Percentiles rank a stretch among this genome's conserved stretches.
phyloP scores from a whole-genome alignment of 2,329 filamentous ascomycete species.

The Xylaria sp. region DNA sequence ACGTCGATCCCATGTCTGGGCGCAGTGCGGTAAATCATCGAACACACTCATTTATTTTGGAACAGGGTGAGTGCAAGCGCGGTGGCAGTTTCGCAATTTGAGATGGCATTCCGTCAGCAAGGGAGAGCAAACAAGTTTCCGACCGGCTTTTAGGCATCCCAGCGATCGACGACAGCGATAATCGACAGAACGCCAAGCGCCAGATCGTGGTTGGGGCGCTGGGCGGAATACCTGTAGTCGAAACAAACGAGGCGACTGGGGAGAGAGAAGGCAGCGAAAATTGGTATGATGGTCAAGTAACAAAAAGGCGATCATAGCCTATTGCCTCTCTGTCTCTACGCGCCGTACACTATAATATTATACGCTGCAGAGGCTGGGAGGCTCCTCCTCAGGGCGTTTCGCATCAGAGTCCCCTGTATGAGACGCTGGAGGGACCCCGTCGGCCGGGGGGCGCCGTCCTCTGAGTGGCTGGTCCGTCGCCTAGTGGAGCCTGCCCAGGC shows the following conservation, averaged over 20 bases:
- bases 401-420: slow-evolving; percentile 53
- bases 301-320: not conserved
- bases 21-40: slow-evolving; percentile 15
- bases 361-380: not conserved
- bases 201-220: slow-evolving; percentile 10
- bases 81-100: slow-evolving; percentile 30
- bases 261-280: not conserved
- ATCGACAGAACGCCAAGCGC: slow-evolving; percentile 38
- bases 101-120: slow-evolving; percentile 24
- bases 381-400: slow-evolving; percentile 43
- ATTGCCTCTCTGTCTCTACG: slow-evolving; percentile 15
- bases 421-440: slow-evolving; percentile 52
- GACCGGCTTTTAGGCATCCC: slow-evolving; percentile 30
- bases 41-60: slow-evolving; percentile 10
- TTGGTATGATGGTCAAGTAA: not conserved
- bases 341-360: slow-evolving; percentile 28
- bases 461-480: slow-evolving; percentile 42
- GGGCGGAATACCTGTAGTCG: not conserved
- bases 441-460: slow-evolving; percentile 33
- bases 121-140: slow-evolving; percentile 34
- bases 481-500: slow-evolving; percentile 39
- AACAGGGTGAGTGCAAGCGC: slow-evolving; percentile 23
- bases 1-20: slow-evolving; percentile 40
- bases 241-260: slow-evolving; percentile 19
- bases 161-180: slow-evolving; percentile 35